Evolutionary conservation across 345 rosid species (phyloP), one percentile per base, ranked within the genome.

Genomic region (Pistacia atlantica): DNA sequence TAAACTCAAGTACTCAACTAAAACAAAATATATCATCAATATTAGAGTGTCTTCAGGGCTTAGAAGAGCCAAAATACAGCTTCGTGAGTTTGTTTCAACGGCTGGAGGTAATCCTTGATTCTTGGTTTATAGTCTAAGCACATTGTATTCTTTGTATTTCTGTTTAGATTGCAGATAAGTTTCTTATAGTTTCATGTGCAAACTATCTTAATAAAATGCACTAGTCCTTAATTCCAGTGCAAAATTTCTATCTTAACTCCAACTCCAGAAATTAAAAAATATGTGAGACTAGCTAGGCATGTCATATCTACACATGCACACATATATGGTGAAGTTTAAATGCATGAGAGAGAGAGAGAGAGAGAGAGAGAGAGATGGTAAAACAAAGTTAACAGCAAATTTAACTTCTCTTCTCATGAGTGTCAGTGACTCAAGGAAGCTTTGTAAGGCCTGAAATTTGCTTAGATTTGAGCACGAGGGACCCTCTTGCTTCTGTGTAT

Each of bases 401-500:
- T 51, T 54, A 54, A 54, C 57, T 54, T 54, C 57, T 54, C 18
- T 54, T 16, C 7, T 54, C 3, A 54, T 54, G 4, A 18, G 16
- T 5, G 57, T 13, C 57, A 3, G 31, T 58, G 22, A 58, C 4
- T 22, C n/a, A 58, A 20, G 28, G 4, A 51, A 63, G 13, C 67
- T 63, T 16, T n/a, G 67, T 33, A 64, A 45, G 48, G 48, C 18
- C 42, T 67, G 59, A 68, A 68, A 28, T 49, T 49, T 67, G 20
- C 38, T 28, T 68, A 13, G n/a, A 5, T 49, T 49, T 48, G 69
- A 54, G 28, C 12, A 42, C 42, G 51, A 65, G 69, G 51, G 28
- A 3, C 67, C 67, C 67, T 11, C 49, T 67, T 46, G 42, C 2
- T 10, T 64, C n/a, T 31, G 2, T 31, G 33, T 25, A 25, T 1